phyloP scores from a whole-genome alignment of 208 protist genomes.

The Leishmania mexicana region DNA sequence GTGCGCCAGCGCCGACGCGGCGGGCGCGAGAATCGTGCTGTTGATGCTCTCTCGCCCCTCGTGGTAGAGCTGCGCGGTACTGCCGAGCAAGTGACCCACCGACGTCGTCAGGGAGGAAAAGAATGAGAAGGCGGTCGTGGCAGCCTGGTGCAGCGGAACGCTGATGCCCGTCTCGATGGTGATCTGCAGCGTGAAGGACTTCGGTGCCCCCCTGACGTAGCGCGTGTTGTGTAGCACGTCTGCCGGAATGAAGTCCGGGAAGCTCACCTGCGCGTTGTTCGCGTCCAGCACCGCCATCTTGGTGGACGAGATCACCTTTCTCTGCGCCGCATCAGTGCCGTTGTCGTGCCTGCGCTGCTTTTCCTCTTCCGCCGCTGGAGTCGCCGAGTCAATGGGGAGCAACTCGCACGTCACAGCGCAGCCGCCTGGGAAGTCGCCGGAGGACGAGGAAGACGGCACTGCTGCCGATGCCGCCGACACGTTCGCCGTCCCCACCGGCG shows the following conservation, averaged over 20 bases:
- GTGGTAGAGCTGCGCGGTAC: conserved; percentile 44
- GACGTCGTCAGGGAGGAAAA: conserved; percentile 62
- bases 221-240: conserved; percentile 29
- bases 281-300: conserved; percentile 33
- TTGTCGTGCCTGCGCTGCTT: not conserved
- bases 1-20: conserved; percentile 1
- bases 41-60: conserved; percentile 52
- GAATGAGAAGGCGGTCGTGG: conserved; percentile 56
- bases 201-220: conserved; percentile 38
- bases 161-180: conserved; percentile 68
- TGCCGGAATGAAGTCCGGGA: conserved; percentile 57
- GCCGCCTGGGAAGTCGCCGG: conserved; percentile 45
- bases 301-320: conserved; percentile 28
- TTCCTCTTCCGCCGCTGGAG: conserved; percentile 1
- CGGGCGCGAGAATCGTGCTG: not conserved
- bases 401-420: conserved; percentile 56
- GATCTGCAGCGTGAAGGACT: conserved; percentile 45
- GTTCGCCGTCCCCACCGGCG: not conserved
- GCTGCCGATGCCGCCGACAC: not conserved
- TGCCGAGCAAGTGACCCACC: conserved; percentile 49
- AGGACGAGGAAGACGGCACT: not conserved
- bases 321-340: not conserved
- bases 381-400: conserved; percentile 18
- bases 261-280: conserved; percentile 42
- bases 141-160: conserved; percentile 59